These are phyloP conservation scores for Myriangium duriaei DNA, from an alignment of 2,329 filamentous ascomycete species.

Conservation along the genomic window DNA sequence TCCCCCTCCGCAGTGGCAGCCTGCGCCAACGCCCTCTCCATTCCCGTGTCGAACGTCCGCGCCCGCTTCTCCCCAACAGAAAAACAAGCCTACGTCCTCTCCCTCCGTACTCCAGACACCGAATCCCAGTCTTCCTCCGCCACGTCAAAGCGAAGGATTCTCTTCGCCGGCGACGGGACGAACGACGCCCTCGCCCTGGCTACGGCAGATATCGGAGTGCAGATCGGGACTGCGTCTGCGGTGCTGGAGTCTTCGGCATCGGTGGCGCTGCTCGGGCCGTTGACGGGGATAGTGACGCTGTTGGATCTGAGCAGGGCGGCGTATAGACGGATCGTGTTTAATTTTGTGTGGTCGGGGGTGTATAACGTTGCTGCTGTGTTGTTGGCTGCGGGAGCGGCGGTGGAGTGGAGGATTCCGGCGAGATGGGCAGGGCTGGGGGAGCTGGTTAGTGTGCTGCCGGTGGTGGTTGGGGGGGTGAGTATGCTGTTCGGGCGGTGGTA, in stretches of 20 bases:
- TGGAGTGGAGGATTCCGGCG: slow-evolving; percentile 42
- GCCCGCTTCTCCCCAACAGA: slow-evolving; percentile 39
- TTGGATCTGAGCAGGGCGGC: slow-evolving; percentile 40
- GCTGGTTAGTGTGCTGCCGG: slow-evolving; percentile 60
- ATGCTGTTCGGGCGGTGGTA: no score
- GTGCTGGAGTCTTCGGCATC: slow-evolving; percentile 56
- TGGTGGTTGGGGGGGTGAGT: slow-evolving; percentile 44
- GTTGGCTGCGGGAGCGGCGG: slow-evolving; percentile 54
- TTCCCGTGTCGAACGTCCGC: slow-evolving; percentile 28
- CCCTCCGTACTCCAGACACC: slow-evolving; percentile 13
- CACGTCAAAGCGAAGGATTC: slow-evolving; percentile 32
- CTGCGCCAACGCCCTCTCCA: slow-evolving; percentile 33
- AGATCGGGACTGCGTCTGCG: slow-evolving; percentile 51
- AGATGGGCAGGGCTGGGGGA: slow-evolving; percentile 58
- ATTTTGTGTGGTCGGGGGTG: slow-evolving; percentile 56
- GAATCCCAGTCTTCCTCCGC: slow-evolving; percentile 12
- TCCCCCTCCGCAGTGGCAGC: slow-evolving; percentile 35
- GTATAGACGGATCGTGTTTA: slow-evolving; percentile 40
- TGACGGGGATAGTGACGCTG: slow-evolving; percentile 45
- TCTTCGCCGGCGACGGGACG: slow-evolving; percentile 68
- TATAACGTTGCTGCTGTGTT: slow-evolving; percentile 61
- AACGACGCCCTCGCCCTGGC: slow-evolving; percentile 66
- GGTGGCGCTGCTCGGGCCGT: slow-evolving; percentile 42
- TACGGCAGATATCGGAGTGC: slow-evolving; percentile 57
- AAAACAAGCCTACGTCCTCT: slow-evolving; percentile 41